These are phyloP conservation scores for Boletellus sp. DNA, from an alignment of 768 basidiomycete genomes.

Conservation along the genomic window DNA sequence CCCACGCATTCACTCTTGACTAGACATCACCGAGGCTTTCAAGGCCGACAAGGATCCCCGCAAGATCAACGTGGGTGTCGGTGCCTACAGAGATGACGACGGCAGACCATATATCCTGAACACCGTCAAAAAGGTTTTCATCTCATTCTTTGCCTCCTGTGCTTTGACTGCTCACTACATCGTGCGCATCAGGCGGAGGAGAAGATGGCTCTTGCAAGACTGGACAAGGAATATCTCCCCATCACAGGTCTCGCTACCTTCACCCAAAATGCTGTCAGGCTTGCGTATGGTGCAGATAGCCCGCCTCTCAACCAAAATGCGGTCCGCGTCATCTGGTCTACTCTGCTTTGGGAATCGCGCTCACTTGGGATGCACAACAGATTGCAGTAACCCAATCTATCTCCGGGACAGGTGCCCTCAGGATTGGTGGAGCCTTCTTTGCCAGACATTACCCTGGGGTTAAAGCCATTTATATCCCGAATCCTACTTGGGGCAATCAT, in stretches of 20 bases:
- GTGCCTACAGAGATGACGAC: constrained; percentile 89
- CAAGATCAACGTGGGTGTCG: constrained; percentile 98
- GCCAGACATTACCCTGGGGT: constrained; percentile 83
- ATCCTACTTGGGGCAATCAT: constrained; percentile 98
- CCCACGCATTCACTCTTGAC: constrained; percentile 7
- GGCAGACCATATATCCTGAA: constrained; percentile 95
- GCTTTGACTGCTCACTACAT: neutral
- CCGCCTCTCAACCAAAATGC: constrained; percentile 65
- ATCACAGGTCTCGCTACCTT: constrained; percentile 90
- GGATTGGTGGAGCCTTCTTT: constrained; percentile 92
- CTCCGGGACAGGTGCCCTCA: constrained; percentile 95
- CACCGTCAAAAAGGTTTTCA: constrained; percentile 76
- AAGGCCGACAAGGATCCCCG: constrained; percentile 89
- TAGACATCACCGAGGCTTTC: constrained; percentile 92
- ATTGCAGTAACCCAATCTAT: constrained; percentile 89
- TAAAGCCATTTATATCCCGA: constrained; percentile 86
- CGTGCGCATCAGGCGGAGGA: constrained; percentile 63
- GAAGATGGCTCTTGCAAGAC: constrained; percentile 54
- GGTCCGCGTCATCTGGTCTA: constrained; percentile 43
- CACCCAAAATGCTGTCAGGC: constrained; percentile 79
- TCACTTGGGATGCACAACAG: constrained; percentile 36
- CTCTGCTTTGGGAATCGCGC: neutral
- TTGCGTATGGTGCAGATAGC: constrained; percentile 88
- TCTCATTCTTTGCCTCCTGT: neutral
- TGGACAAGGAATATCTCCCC: constrained; percentile 95